Conservation (phyloP, 257 asterid genomes). For the Solanum lignicaule region DNA sequence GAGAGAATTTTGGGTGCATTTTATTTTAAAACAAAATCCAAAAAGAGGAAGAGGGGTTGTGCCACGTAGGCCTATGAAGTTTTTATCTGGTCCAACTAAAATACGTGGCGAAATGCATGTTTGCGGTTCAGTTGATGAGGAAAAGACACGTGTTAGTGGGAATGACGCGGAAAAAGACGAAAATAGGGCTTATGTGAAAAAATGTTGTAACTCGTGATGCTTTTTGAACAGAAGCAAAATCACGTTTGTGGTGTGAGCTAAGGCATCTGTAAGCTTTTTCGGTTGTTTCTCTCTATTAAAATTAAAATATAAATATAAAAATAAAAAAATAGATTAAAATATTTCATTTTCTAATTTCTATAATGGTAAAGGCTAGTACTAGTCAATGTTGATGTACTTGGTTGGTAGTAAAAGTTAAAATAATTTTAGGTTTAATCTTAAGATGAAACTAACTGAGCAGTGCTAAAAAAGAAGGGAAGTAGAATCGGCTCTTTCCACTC, state of each 20-base stretch:
- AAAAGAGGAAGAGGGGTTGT: background rate
- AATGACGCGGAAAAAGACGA: conserved; percentile 17
- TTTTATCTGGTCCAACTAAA: background rate
- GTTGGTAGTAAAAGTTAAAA: background rate
- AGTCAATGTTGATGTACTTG: background rate
- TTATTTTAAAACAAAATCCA: background rate
- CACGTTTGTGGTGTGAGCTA: conserved; percentile 26
- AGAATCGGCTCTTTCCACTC: too few species aligned
- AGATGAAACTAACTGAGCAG: background rate
- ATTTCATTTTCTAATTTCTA: background rate
- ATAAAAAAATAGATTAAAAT: too few species aligned
- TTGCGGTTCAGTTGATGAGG: background rate
- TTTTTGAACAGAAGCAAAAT: conserved; percentile 16
- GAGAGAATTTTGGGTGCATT: background rate
- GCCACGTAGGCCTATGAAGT: conserved; percentile 12
- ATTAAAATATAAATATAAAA: too few species aligned
- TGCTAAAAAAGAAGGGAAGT: background rate
- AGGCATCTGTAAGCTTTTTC: background rate
- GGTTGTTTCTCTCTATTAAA: background rate
- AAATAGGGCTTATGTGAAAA: conserved; percentile 13
- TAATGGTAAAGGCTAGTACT: background rate
- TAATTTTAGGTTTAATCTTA: background rate
- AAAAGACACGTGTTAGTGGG: conserved; percentile 36
- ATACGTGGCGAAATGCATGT: conserved; percentile 39
- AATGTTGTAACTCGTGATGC: conserved; percentile 9